Evolutionary conservation across 129 eudicot species (phyloP), one percentile per base, ranked within the genome.

Genomic region (Solidago caesia): DNA sequence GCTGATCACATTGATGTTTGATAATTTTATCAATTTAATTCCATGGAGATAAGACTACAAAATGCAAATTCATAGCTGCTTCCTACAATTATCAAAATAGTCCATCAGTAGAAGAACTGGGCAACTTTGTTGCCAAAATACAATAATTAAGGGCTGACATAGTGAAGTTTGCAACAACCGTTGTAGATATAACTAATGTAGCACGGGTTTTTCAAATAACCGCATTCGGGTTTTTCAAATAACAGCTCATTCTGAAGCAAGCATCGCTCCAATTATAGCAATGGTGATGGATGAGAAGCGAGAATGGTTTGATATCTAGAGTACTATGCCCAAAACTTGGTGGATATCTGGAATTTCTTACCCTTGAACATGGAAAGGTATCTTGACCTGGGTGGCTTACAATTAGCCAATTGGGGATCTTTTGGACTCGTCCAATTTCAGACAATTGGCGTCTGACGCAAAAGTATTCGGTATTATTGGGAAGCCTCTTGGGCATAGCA

Each of bases 341-440:
- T 76, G 97, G 97, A 82, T 94, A 83, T 79, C 85, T 94, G 66
- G 90, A 97, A 6, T 94, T 90, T 73, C 97, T 96, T 59, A 81
- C 90, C 77, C 84, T 94, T 13, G 91, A 94, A 56, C 56, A 84
- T 3, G 97, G 96, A 79, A 78, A 66, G 69, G 90, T 91, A 27
- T 94, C 99, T 12, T 97, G 97, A 33, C 97, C 97, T 39, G 97
- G 99, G 72, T 97, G 91, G 64, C 99, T 97, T 8, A 88, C 99
- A 60, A 82, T 3, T 33, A 33, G 39, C 39, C 39, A 33, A 33
- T 94, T 43, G 77, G 82, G 55, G 96, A 94, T 64, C 81, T 94
- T 72, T 71, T 91, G 82, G 82, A 88, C 69, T 79, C 90, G 64
- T 91, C 83, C 82, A 91, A 94, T 81, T 91, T 94, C 82, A 88